phyloP scores from a whole-genome alignment of 1,284 basidiomycete genomes.

The Meripilus lineatus region DNA sequence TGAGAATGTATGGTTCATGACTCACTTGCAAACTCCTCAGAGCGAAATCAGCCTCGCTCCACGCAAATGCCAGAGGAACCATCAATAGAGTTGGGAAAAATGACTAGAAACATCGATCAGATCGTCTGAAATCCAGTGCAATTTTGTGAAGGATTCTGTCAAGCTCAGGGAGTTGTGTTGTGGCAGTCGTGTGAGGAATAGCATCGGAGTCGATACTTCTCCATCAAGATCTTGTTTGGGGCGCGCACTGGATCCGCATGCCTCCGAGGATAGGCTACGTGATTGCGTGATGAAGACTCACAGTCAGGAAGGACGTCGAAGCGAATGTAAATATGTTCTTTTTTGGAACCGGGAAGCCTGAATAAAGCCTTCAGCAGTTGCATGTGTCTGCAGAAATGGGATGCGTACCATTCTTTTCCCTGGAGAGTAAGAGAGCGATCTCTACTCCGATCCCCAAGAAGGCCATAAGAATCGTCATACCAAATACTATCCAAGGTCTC shows the following conservation, averaged over 20 bases:
- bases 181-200: background rate
- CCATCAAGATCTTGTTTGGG: background rate
- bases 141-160: background rate
- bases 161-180: background rate
- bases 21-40: conserved; percentile 28
- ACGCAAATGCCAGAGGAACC: conserved; percentile 18
- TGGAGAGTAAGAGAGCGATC: conserved; percentile 36
- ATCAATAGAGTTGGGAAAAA: conserved; percentile 52
- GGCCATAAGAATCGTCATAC: conserved; percentile 38
- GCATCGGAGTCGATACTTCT: background rate
- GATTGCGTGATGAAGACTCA: conserved; percentile 24
- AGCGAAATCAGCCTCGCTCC: conserved; percentile 17
- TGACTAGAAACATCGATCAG: conserved; percentile 40
- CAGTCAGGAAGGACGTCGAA: conserved; percentile 52
- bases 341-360: conserved; percentile 49
- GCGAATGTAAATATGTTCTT: conserved; percentile 45
- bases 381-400: background rate
- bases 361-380: background rate
- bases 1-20: conserved; percentile 32
- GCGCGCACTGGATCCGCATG: too few species aligned
- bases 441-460: conserved; percentile 46
- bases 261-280: conserved; percentile 6
- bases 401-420: conserved; percentile 38
- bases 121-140: too few species aligned
- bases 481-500: conserved; percentile 32